A percentile compares a stretch with the other conserved stretches of the same genome.
Evolutionary conservation across 768 basidiomycete genomes (phyloP).

Genomic region (Macrolepiota albuminosa): DNA sequence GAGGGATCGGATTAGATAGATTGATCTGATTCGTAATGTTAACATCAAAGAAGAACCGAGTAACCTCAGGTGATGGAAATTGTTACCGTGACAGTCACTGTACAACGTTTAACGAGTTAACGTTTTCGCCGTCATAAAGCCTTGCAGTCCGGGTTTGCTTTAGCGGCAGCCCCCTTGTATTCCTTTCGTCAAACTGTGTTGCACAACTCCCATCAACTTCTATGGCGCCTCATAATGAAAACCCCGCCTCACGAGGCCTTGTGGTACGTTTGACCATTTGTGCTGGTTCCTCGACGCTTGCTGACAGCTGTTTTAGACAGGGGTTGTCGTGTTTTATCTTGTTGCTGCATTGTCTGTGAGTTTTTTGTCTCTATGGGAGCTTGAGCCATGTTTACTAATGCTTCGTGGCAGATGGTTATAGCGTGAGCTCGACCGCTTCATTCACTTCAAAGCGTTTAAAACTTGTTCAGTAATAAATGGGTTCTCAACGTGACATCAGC

Average conservation of each 20-base stretch:
- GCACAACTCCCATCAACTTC: slow-evolving; percentile 7
- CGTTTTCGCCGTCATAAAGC: not conserved
- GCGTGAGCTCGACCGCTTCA: slow-evolving; percentile 44
- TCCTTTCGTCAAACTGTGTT: slow-evolving; percentile 6
- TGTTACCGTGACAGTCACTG: not conserved
- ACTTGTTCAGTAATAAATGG: slow-evolving; percentile 74
- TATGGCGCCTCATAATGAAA: slow-evolving; percentile 25
- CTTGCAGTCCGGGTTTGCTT: not conserved
- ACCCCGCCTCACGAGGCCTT: slow-evolving; percentile 36
- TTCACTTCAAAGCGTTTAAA: slow-evolving; percentile 1
- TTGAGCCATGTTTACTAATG: not conserved
- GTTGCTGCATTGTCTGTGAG: slow-evolving; percentile 84
- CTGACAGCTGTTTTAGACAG: slow-evolving; percentile 37
- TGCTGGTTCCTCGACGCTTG: not conserved
- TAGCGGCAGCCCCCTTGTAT: slow-evolving; percentile 5
- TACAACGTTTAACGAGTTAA: not conserved
- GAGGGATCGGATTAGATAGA: not conserved
- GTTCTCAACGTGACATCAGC: slow-evolving; percentile 70
- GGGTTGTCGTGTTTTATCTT: slow-evolving; percentile 81
- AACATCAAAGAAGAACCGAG: not conserved
- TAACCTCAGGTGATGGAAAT: not conserved
- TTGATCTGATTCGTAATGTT: not conserved
- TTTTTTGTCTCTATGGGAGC: slow-evolving; percentile 14
- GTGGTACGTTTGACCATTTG: slow-evolving; percentile 30
- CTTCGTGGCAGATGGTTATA: slow-evolving; percentile 72